Base-by-base conservation (phyloP, 148 eudicot genomes). In the Agrostemma githago region DNA sequence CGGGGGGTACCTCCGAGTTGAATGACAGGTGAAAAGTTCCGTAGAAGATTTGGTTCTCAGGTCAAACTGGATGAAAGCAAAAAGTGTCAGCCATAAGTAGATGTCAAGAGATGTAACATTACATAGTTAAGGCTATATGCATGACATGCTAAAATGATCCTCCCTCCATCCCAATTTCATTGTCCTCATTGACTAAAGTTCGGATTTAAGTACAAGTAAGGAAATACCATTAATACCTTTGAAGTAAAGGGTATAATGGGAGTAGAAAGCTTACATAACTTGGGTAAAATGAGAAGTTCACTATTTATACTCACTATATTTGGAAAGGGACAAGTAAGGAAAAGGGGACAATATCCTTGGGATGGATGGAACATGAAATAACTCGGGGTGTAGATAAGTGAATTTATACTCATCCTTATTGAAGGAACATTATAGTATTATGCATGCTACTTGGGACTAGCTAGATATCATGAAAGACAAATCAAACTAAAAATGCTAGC, bases 11-110 rank as follows among this genome's bases (percentile, higher is more conserved):
- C 34, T 78, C 73, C 75, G 65, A 48, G 80, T 38, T 58, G 93
- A 83, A 68, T 81, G 85, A 78, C 98, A 95, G 75, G 88, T 88
- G 77, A 95, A 92, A 68, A 91, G 97, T 66, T 87, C 68, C 20
- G 93, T 92, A 62, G 86, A 86, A 79, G 86, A 80, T 81, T 83
- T 82, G 75, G 87, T 86, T 82, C 98, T 92, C 78, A 95, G 86
- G 84, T 95, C 98, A 86, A 95, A 87, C 98, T 95, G 92, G 69
- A 37, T 74, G 21, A 84, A 80, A 44, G 73, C 17, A 77, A 59
- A 69, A 43, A 72, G 67, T 73, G 59, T 78, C 77, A 79, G 72
- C 40, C 39, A 8, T 74, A 21, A 59, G 38, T 61, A 20, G 7
- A 26, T 37, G 60, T 3, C 44, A 14, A 17, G 48, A 14, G 39